Evolutionary conservation across 208 protist genomes (phyloP).

Genomic region (Leishmania martiniquensis): DNA sequence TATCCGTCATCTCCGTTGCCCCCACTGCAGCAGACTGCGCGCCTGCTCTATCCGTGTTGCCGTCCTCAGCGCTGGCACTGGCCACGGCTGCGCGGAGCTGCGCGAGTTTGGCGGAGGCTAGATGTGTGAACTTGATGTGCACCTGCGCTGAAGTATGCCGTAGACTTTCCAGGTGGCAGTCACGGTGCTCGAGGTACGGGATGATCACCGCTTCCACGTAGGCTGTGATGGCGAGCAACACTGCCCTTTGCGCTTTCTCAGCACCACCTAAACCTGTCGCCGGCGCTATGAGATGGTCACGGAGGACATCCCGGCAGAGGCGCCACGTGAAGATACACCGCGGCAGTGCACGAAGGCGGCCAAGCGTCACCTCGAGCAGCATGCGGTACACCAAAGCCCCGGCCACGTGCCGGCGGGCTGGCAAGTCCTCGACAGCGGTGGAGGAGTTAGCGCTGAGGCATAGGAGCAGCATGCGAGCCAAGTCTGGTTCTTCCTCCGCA

Average conservation of each 20-base stretch:
- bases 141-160: conserved; percentile 19
- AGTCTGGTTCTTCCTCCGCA: conserved; percentile 27
- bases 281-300: neutral
- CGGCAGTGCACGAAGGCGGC: conserved; percentile 41
- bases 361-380: conserved; percentile 45
- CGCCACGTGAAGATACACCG: conserved; percentile 66
- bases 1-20: neutral
- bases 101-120: neutral
- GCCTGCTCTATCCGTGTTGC: neutral
- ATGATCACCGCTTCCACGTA: conserved; percentile 16
- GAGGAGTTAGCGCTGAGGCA: neutral
- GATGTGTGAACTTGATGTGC: conserved; percentile 22
- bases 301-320: conserved; percentile 29
- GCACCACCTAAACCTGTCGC: neutral
- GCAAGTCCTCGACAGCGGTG: neutral
- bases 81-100: conserved; percentile 5
- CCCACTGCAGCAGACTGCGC: neutral
- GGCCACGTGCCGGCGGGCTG: conserved; percentile 12
- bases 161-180: conserved; percentile 27
- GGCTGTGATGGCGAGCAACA: neutral
- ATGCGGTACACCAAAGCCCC: conserved; percentile 51
- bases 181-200: conserved; percentile 30
- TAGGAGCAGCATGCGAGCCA: conserved; percentile 4
- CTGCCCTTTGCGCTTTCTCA: neutral
- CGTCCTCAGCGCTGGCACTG: neutral